Conservation (phyloP, 1,284 basidiomycete genomes). For the Ustilago esculenta region DNA sequence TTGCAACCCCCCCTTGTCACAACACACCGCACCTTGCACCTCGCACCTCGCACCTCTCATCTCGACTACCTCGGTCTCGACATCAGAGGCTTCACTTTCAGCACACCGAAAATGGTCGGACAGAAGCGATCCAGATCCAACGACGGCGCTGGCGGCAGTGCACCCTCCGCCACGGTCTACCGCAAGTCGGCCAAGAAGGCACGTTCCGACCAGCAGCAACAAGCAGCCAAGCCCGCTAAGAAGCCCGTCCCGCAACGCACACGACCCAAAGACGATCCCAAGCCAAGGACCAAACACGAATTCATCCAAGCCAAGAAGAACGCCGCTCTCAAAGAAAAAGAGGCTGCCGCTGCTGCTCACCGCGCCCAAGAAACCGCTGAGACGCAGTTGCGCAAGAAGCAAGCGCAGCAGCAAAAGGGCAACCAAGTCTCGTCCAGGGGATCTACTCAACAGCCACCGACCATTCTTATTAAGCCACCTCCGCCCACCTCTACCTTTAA, state of each 20-base stretch:
- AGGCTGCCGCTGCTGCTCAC: conserved; percentile 19
- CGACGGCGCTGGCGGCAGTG: conserved; percentile 6
- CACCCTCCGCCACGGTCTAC: conserved; percentile 45
- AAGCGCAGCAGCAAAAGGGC: conserved; percentile 25
- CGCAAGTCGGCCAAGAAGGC: conserved; percentile 53
- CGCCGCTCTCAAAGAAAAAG: conserved; percentile 36
- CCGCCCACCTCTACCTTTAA: conserved; percentile 72
- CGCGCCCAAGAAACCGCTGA: conserved; percentile 25
- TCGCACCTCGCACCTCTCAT: too few relatives aligned
- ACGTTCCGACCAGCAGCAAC: conserved; percentile 32
- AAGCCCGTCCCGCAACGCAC: conserved; percentile 33
- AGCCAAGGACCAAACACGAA: conserved; percentile 55
- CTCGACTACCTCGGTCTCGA: too few relatives aligned
- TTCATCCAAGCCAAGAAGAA: conserved; percentile 55
- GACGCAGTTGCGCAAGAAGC: conserved; percentile 28
- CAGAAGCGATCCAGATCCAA: conserved; percentile 25
- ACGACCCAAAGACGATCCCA: conserved; percentile 46
- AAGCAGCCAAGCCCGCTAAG: conserved; percentile 26
- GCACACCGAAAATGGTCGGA: too few relatives aligned
- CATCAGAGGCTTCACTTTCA: too few relatives aligned
- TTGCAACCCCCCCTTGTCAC: too few relatives aligned
- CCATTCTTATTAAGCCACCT: conserved; percentile 42
- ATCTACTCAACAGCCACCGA: conserved; percentile 3
- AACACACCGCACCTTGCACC: too few relatives aligned
- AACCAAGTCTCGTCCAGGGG: conserved; percentile 11